Percentiles rank a stretch among this genome's conserved stretches.
Evolutionary conservation across 2,329 filamentous ascomycete species (phyloP).

Genomic region (Phialophora expanda): DNA sequence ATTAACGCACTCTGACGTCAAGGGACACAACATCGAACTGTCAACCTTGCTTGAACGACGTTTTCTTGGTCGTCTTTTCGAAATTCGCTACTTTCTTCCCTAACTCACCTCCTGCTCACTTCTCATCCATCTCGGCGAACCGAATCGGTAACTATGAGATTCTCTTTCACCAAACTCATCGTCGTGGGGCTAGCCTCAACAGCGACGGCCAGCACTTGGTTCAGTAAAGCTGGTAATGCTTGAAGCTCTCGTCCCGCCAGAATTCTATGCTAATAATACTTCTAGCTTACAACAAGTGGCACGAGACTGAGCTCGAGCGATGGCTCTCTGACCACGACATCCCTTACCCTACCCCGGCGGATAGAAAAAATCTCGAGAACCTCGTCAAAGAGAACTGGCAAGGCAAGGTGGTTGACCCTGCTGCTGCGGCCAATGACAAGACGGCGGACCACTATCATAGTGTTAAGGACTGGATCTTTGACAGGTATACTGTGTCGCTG

Average conservation of each 20-base stretch:
- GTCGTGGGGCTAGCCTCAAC: slow-evolving; percentile 71
- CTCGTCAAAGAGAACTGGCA: slow-evolving; percentile 93
- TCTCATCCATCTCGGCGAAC: not conserved
- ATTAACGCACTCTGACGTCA: slow-evolving; percentile 30
- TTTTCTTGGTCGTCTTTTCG: slow-evolving; percentile 18
- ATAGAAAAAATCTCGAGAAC: slow-evolving; percentile 92
- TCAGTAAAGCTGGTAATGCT: slow-evolving; percentile 77
- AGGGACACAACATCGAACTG: slow-evolving; percentile 21
- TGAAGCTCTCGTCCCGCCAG: slow-evolving; percentile 12
- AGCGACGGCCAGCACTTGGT: slow-evolving; percentile 80
- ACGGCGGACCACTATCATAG: slow-evolving; percentile 72
- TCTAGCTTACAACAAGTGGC: slow-evolving; percentile 97
- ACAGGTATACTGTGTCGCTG: slow-evolving; percentile 60
- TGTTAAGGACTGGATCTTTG: slow-evolving; percentile 89
- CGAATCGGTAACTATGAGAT: slow-evolving; percentile 69
- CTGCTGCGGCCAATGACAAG: slow-evolving; percentile 81
- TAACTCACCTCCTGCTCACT: slow-evolving; percentile 9
- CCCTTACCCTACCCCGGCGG: slow-evolving; percentile 84
- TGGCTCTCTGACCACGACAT: slow-evolving; percentile 94
- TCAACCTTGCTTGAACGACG: slow-evolving; percentile 10
- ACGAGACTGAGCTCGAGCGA: slow-evolving; percentile 94
- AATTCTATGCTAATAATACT: slow-evolving; percentile 35
- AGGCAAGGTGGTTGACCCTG: slow-evolving; percentile 68
- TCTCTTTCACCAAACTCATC: slow-evolving; percentile 70
- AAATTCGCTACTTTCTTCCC: slow-evolving; percentile 10